Conservation (phyloP, 2,329 filamentous ascomycete genomes). For the Fusarium stilboides region DNA sequence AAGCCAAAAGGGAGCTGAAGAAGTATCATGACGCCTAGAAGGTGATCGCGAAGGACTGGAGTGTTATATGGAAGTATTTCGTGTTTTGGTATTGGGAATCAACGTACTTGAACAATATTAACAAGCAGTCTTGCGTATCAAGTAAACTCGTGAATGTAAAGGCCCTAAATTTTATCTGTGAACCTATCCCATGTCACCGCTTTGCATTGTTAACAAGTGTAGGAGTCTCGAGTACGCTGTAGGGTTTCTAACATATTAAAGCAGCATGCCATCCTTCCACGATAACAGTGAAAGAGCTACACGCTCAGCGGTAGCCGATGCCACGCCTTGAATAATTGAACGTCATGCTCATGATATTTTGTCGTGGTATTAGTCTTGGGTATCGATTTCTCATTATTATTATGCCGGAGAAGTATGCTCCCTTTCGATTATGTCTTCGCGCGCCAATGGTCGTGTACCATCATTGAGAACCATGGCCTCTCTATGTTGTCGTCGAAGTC, state of each 20-base stretch:
- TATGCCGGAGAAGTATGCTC: conserved; percentile 59
- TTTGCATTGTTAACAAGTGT: no score
- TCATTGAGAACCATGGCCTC: conserved; percentile 95
- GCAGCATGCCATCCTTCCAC: no score
- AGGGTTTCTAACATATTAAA: no score
- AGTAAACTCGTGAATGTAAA: neutral
- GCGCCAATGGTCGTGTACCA: conserved; percentile 80
- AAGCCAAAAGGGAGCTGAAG: neutral
- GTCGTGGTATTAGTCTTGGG: conserved; percentile 6
- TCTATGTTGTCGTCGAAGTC: conserved; percentile 80
- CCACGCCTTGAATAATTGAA: neutral
- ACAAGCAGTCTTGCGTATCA: neutral
- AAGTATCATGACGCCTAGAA: neutral
- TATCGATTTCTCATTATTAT: conserved; percentile 7
- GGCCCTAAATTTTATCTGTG: neutral
- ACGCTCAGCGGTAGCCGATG: neutral
- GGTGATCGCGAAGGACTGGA: neutral
- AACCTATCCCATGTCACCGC: neutral
- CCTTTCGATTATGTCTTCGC: conserved; percentile 84
- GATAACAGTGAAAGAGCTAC: neutral
- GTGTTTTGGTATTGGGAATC: neutral
- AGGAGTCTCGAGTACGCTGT: no score
- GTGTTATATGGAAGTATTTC: neutral
- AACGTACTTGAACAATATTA: neutral
- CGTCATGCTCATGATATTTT: neutral